Evolutionary conservation across 805 yeast genomes (phyloP).

Genomic region (Saccharomyces mikatae): DNA sequence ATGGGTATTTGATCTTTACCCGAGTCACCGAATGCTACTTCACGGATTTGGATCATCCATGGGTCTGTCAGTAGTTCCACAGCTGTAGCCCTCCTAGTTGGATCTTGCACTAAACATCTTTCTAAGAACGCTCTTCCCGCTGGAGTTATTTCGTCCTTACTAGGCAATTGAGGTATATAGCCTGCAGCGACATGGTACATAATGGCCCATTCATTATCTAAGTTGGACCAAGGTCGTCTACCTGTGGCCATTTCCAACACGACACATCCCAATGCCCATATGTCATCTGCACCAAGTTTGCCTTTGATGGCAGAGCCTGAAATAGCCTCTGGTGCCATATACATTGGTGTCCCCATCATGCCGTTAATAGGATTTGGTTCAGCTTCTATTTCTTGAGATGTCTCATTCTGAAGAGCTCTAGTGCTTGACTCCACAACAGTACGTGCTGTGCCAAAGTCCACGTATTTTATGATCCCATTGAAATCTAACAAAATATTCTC

Average conservation of each 20-base stretch:
- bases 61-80: conserved; percentile 80
- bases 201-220: conserved; percentile 96
- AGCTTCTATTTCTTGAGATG: not conserved
- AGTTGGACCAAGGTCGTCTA: conserved; percentile 88
- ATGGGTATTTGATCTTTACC: conserved; percentile 4
- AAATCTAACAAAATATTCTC: conserved; percentile 86
- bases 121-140: conserved; percentile 65
- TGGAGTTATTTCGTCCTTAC: conserved; percentile 64
- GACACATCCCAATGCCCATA: conserved; percentile 97
- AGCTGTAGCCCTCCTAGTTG: conserved; percentile 72
- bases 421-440: conserved; percentile 58
- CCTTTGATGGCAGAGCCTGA: conserved; percentile 53
- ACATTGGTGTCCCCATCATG: conserved; percentile 92
- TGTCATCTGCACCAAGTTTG: conserved; percentile 48
- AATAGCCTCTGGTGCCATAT: conserved; percentile 96
- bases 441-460: conserved; percentile 96
- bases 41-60: conserved; percentile 72
- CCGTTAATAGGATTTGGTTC: conserved; percentile 14
- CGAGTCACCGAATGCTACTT: conserved; percentile 54
- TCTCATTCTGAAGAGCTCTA: conserved; percentile 21
- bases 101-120: conserved; percentile 75
- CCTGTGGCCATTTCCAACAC: conserved; percentile 96
- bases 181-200: conserved; percentile 98
- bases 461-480: conserved; percentile 88
- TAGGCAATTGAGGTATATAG: conserved; percentile 79